Base-by-base conservation (phyloP, 495 filamentous ascomycete species). In the Penicillium odoratum region DNA sequence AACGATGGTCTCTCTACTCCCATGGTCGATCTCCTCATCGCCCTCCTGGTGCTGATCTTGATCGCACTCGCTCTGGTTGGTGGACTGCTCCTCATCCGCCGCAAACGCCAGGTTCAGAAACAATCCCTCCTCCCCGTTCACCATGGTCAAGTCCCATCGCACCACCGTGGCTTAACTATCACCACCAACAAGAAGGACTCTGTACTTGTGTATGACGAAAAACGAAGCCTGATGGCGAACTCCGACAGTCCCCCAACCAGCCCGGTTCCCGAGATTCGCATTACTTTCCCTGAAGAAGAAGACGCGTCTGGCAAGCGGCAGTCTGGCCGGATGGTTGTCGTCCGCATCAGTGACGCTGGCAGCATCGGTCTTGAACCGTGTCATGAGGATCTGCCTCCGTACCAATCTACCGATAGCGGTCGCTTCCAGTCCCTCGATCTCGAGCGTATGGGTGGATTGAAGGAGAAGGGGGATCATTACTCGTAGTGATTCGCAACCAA, bases 201-300 rank as follows among this genome's bases (percentile, higher is more conserved):
- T 58, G 79, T 90, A 56, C 77, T 88, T 50, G 83, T 93, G 56
- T 88, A 88, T 67, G 85, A 88, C 62, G 88, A 91, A 70, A 83
- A 90, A 71, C 77, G 80, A 58, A 81, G 83, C 52, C 83, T 95
- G 62, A 84, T 94, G 58, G 81, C 85, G 44, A 87, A 87, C 70
- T 88, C 90, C 25, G 80, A 81, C 46, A 86, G 83, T 43, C 90
- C 91, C 15, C 91, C 92, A 29, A 72, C 86, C 46, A 92, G 90
- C 55, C 90, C 91, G n/a, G 84, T 98, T 11, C 94, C 94, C 10
- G 91, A 97, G 74, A 98, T 98, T 67, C 91, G 93, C 71, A 96
- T 98, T 68, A 98, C 94, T 0, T 97, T 98, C 77, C 94, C 94
- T 13, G 94, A 98, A 62, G 93, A 98, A 80, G 93, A 92, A 64